Base-by-base conservation (phyloP, 805 yeast genomes). In the Starmerella cellae region DNA sequence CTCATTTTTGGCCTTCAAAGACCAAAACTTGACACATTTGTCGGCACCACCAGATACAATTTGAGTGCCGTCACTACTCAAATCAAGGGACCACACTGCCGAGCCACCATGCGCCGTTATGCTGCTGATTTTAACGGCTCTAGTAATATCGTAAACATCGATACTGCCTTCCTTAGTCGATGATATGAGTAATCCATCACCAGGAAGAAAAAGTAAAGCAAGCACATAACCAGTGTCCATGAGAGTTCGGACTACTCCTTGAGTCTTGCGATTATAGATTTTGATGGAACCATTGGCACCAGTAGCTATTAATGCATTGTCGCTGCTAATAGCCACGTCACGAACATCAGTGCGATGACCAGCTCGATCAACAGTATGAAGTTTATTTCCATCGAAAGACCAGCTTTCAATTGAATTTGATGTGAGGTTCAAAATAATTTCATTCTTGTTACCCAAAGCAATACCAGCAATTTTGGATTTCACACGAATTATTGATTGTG, bases 21-120 rank as follows among this genome's bases (percentile, higher is more conserved):
- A 74, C 98, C 98, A 91, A 58, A 85, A 84, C 58, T 83, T 84
- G 33, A 88, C 79, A 3, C 74, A 64, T 58, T 87, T 87, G 60
- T 91, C 99, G 31, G 94, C 93, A 27, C 96, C 88, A 9, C 96
- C 98, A 2, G 96, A 82, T 0, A 87, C 77, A 38, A 91, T 65
- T 1, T 79, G 69, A 52, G 75, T 79, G 14, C 97, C 98, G 61
- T 88, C 94, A 13, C 79, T 73, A 2, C 88, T 74, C 27, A 91
- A 59, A 58, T 88, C 95, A 52, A 91, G 66, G 1, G 94, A 78
- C 96, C 96, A 91, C 38, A 91, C 73, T 1, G 95, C 82, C 8
- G 6, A 8, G 9, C 70, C 73, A 56, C 83, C 94, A 0, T 94
- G 96, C 27, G 65, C 71, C 44, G 79, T 80, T 9, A 81, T 70